Conservation (phyloP, 208 protist genomes). For the Acanthamoeba healyi region DNA sequence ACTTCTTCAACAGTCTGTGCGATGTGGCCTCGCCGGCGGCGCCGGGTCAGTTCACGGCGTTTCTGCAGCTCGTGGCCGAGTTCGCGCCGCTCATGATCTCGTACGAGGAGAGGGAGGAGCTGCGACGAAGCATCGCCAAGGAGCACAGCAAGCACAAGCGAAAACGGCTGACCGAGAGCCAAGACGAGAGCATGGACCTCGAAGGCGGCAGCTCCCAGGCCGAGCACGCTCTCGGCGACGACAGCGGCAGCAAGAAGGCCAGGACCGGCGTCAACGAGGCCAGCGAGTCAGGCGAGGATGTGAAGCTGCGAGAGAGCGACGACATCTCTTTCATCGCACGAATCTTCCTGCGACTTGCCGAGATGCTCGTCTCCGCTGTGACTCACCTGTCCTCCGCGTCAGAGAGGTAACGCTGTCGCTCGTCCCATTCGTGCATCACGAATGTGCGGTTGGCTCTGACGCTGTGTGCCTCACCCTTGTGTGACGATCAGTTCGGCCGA, state of each 20-base stretch:
- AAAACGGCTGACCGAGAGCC: not conserved
- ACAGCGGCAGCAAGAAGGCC: not conserved
- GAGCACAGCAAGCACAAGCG: not conserved
- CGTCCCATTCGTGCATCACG: not conserved
- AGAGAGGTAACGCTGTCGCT: too few species aligned
- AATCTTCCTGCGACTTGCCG: not conserved
- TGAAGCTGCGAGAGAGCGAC: not conserved
- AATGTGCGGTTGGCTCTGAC: too few species aligned
- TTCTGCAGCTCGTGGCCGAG: conserved; percentile 28
- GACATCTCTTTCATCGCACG: conserved; percentile 48
- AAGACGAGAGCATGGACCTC: not conserved
- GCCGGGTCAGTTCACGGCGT: not conserved
- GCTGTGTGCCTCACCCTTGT: too few species aligned
- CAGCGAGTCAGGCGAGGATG: not conserved
- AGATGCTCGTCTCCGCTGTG: conserved; percentile 11
- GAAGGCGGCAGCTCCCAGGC: not conserved
- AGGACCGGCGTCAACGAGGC: not conserved
- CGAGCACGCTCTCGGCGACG: not conserved
- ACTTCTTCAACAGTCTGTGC: conserved; percentile 50
- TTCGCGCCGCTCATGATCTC: conserved; percentile 51
- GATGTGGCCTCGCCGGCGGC: not conserved
- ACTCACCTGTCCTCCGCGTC: not conserved
- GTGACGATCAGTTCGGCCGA: not conserved
- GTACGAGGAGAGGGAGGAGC: conserved; percentile 26
- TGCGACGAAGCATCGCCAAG: conserved; percentile 29